Evolutionary conservation across 2,329 filamentous ascomycete genomes (phyloP).

Genomic region (Ceratocystis harringtonii): DNA sequence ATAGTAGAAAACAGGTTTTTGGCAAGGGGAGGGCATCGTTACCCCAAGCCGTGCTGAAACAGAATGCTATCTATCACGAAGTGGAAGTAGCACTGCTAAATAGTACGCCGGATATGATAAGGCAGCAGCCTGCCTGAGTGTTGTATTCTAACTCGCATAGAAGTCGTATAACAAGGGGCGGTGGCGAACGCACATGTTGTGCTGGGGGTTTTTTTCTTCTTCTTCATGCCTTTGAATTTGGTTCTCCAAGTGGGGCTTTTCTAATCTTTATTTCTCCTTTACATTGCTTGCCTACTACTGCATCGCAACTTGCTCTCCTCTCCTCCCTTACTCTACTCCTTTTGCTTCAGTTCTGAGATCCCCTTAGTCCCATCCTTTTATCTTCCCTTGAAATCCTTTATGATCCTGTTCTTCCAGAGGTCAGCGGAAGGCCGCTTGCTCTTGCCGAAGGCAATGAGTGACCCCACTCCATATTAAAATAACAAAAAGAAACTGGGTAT

Average conservation of each 20-base stretch:
- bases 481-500: neutral
- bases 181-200: neutral
- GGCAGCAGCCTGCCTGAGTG: neutral
- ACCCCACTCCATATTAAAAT: neutral
- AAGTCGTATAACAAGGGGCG: too few relatives aligned
- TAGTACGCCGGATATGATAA: too few relatives aligned
- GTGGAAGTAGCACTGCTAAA: neutral
- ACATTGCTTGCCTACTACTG: neutral
- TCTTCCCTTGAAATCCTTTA: neutral
- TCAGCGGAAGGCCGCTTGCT: neutral
- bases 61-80: neutral
- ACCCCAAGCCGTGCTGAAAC: neutral
- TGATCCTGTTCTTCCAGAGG: neutral
- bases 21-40: neutral
- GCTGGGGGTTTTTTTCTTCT: neutral
- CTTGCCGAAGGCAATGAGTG: neutral
- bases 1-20: neutral
- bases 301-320: neutral
- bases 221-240: neutral
- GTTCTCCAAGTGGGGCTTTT: neutral
- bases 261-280: neutral
- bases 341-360: neutral
- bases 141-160: neutral
- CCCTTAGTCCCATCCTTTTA: conserved; percentile 2
- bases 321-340: neutral